Percentiles rank a stretch among this genome's conserved stretches.
These are phyloP conservation scores for Pestalotiopsis sp. DNA, from an alignment of 2,329 filamentous ascomycete genomes.

Conservation along the genomic window DNA sequence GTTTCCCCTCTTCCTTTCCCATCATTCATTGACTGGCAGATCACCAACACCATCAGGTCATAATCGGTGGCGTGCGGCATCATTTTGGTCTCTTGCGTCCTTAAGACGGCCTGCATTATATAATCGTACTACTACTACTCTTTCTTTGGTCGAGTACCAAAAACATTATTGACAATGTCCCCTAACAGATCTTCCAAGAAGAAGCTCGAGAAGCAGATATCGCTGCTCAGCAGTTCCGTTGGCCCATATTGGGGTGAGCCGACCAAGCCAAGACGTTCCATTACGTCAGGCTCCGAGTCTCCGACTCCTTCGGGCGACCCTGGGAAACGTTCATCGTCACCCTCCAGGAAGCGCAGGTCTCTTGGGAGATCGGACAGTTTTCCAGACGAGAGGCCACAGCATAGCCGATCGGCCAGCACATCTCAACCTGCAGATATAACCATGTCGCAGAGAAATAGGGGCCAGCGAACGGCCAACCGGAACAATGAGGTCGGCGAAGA, in stretches of 20 bases:
- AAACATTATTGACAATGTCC: background rate
- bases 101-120: background rate
- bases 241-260: background rate
- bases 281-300: background rate
- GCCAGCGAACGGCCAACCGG: slow-evolving; percentile 34
- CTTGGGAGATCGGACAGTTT: background rate
- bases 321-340: background rate
- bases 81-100: background rate
- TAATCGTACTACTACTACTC: background rate
- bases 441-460: slow-evolving; percentile 33
- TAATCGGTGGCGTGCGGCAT: background rate
- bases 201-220: background rate
- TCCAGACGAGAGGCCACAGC: background rate
- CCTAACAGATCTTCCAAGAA: background rate
- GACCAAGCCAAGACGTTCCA: background rate
- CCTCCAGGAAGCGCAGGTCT: background rate
- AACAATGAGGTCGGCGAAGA: slow-evolving; percentile 46
- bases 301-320: background rate
- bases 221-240: background rate
- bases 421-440: slow-evolving; percentile 18
- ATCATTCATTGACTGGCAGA: slow-evolving; percentile 2
- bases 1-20: slow-evolving; percentile 1
- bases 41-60: background rate
- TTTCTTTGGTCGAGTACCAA: background rate
- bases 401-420: background rate